Base-by-base conservation (phyloP, 257 asterid species). In the Handroanthus guayacan region DNA sequence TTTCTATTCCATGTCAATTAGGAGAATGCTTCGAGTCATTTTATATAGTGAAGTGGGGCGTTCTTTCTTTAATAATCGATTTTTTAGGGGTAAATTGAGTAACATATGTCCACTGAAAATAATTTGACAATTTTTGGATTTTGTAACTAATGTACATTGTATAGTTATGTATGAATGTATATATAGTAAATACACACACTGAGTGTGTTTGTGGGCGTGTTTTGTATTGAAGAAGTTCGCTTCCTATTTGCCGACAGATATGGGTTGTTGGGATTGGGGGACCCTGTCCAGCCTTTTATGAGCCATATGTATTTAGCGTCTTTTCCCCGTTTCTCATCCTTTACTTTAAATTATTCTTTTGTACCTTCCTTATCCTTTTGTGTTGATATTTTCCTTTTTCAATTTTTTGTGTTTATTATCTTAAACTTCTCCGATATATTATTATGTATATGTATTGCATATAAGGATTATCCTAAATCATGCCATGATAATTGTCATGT, bases 181-280 rank as follows among this genome's bases (percentile, higher is more conserved):
- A 10, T 31, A 56, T 9, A 38, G 6, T 41, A 41, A 5, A 41
- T 41, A 41, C 20, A 71, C 56, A 57, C 3, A 72, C 0, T 7
- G 17, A 61, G 20, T 47, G 75, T 54, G 56, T 7, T 12, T 44
- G 55, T 34, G 52, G 8, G 74, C 43, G 75, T 45, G 17, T 18
- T 72, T 3, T 44, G 69, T 31, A 38, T 64, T 20, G 57, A 34
- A n/a, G 68, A 62, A 60, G 62, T 57, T 85, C 83, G 94, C 78
- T 89, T 82, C 94, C 90, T 63, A 79, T 72, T 75, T 82, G 89
- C 91, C 91, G 94, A 89, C 94, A 87, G 75, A 60, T 7, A 38
- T 72, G 71, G 75, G 52, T 47, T 71, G 13, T 11, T 64, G 44
- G 5, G 5, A 41, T 54, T 25, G 31, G 31, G 84, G 82, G 84